These are phyloP conservation scores for Ascochyta rabiei DNA, from an alignment of 2,329 filamentous ascomycete genomes.

Conservation along the genomic window DNA sequence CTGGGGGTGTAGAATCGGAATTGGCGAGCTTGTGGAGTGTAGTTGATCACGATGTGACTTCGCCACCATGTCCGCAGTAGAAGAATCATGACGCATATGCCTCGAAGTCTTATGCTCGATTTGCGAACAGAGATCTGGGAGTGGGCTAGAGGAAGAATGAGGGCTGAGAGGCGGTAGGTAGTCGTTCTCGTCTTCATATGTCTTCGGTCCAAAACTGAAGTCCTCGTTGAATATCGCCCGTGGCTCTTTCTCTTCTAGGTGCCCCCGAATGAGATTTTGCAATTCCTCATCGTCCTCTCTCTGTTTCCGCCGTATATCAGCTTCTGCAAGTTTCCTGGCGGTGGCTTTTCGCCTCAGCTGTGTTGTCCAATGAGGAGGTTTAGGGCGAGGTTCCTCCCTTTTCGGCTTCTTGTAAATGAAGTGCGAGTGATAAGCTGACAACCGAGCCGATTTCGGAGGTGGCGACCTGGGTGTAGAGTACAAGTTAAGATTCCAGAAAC, in stretches of 20 bases:
- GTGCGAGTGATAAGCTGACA: neutral
- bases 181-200: neutral
- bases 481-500: neutral
- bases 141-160: neutral
- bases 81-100: slow-evolving; percentile 3
- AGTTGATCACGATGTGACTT: neutral
- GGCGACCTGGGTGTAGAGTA: neutral
- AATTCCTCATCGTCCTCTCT: neutral
- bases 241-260: neutral
- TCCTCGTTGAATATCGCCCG: neutral
- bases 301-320: neutral
- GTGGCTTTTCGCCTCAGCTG: neutral
- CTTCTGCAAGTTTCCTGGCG: neutral
- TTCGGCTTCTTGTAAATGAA: neutral
- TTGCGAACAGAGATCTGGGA: neutral
- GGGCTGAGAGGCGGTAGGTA: neutral
- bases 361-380: neutral
- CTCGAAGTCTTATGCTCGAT: neutral
- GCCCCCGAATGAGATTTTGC: neutral
- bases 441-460: neutral
- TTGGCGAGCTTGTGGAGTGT: neutral
- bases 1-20: neutral
- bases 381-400: neutral
- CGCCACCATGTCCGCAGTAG: neutral
- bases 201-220: slow-evolving; percentile 3